A percentile compares a stretch with the other conserved stretches of the same genome.
Evolutionary conservation across 75 land plant genomes (phyloP).

Genomic region (Picea glauca): DNA sequence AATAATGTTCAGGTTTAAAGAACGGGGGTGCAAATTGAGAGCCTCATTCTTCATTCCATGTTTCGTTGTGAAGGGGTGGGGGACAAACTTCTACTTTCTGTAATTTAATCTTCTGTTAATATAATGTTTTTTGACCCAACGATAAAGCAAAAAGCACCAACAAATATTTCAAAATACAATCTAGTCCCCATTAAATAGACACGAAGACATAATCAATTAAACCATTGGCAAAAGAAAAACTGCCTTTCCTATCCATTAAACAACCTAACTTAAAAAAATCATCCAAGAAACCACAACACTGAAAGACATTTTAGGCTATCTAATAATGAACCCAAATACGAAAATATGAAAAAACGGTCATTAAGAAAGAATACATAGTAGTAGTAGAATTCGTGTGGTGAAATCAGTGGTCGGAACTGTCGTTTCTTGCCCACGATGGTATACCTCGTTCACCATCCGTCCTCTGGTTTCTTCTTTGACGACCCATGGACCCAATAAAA

Average conservation of each 20-base stretch:
- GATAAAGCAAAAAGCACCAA: not conserved
- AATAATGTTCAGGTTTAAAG: no score
- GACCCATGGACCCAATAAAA: not conserved
- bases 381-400: not conserved
- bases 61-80: no score
- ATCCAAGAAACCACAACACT: not conserved
- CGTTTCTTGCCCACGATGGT: conserved; percentile 39
- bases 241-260: not conserved
- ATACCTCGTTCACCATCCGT: conserved; percentile 20
- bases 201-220: not conserved
- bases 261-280: not conserved
- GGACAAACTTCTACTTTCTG: no score
- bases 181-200: not conserved
- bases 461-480: not conserved
- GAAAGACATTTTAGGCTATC: not conserved
- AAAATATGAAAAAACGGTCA: no score
- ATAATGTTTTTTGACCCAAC: no score
- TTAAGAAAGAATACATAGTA: not conserved
- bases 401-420: conserved; percentile 68
- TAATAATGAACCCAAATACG: no score
- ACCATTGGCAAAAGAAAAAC: not conserved
- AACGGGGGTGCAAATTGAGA: no score
- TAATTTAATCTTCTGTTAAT: no score
- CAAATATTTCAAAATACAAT: not conserved
- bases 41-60: no score